Percentiles rank a stretch among this genome's conserved stretches.
Evolutionary conservation across 1,139 yeast species (phyloP).

Genomic region (Keqinozyma sinolaborantium): DNA sequence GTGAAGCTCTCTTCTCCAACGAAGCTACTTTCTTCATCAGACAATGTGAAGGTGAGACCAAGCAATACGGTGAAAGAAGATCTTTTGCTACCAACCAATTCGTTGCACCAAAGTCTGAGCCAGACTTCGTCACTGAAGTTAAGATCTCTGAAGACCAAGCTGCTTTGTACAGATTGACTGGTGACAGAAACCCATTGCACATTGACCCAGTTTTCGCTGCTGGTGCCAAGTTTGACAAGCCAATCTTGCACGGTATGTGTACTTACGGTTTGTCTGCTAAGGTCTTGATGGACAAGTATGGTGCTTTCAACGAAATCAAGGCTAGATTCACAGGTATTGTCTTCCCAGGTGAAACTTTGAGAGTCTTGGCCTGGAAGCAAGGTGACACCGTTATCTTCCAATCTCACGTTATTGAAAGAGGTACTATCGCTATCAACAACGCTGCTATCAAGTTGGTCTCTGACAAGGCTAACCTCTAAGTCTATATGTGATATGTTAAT

Average conservation of each 20-base stretch:
- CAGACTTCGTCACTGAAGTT: conserved; percentile 64
- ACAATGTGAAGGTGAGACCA: conserved; percentile 70
- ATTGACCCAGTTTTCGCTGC: conserved; percentile 89
- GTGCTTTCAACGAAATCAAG: conserved; percentile 81
- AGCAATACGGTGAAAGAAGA: conserved; percentile 44
- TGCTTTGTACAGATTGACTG: conserved; percentile 85
- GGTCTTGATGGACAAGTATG: conserved; percentile 73
- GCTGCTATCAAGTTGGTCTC: conserved; percentile 75
- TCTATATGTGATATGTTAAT: conserved; percentile 1
- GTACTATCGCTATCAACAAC: conserved; percentile 74
- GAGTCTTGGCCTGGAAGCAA: conserved; percentile 81
- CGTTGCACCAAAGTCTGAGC: conserved; percentile 59
- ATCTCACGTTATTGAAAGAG: conserved; percentile 78
- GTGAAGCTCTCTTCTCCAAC: conserved; percentile 70
- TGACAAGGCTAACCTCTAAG: conserved; percentile 40
- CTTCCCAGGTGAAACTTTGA: conserved; percentile 93
- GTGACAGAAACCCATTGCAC: conserved; percentile 94
- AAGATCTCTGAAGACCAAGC: conserved; percentile 76
- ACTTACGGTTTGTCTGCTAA: conserved; percentile 82
- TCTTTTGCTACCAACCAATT: conserved; percentile 63
- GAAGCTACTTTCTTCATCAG: conserved; percentile 86
- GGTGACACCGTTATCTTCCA: conserved; percentile 72
- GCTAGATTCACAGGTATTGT: conserved; percentile 90
- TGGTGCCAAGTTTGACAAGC: conserved; percentile 81
- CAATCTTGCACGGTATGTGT: conserved; percentile 92